Percentiles rank a stretch among this genome's conserved stretches.
phyloP scores from a whole-genome alignment of 208 protist genomes.

The Crithidia thermophila region DNA sequence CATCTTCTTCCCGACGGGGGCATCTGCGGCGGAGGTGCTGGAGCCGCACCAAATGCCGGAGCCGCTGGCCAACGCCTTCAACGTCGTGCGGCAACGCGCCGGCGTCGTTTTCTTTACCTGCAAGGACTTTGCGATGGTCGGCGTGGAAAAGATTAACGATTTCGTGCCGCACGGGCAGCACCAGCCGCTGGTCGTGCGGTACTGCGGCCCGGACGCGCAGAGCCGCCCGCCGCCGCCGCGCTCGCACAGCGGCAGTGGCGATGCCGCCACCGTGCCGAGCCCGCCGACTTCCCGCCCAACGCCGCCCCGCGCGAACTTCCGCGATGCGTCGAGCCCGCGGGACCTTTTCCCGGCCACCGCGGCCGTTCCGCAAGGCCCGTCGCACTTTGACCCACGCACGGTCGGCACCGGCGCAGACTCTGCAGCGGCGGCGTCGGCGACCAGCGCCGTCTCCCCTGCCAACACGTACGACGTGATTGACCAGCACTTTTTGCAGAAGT shows the following conservation, averaged over 20 bases:
- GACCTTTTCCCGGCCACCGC: slow-evolving; percentile 12
- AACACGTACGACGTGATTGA: slow-evolving; percentile 51
- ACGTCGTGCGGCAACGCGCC: slow-evolving; percentile 38
- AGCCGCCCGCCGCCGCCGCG: slow-evolving; percentile 16
- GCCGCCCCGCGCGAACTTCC: slow-evolving; percentile 43
- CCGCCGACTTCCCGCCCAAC: slow-evolving; percentile 16
- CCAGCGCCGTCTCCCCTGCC: neutral
- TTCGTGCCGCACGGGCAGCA: slow-evolving; percentile 84
- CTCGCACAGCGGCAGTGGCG: neutral
- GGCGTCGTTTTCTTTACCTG: slow-evolving; percentile 80
- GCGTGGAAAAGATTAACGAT: slow-evolving; percentile 81
- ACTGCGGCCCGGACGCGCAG: slow-evolving; percentile 58
- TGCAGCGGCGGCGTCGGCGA: slow-evolving; percentile 8
- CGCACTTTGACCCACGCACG: neutral
- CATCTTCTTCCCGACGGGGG: slow-evolving; percentile 83
- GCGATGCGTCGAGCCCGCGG: slow-evolving; percentile 19
- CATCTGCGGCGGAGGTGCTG: slow-evolving; percentile 55
- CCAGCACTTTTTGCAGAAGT: slow-evolving; percentile 51
- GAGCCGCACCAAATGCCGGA: slow-evolving; percentile 39
- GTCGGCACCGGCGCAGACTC: neutral
- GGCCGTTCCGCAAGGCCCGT: slow-evolving; percentile 36
- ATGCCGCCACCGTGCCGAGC: neutral
- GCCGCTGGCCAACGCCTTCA: slow-evolving; percentile 20
- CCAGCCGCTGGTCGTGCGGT: slow-evolving; percentile 68
- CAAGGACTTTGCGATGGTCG: slow-evolving; percentile 71